Conservation (phyloP, 306 rosid species). For the Canavalia gladiata region DNA sequence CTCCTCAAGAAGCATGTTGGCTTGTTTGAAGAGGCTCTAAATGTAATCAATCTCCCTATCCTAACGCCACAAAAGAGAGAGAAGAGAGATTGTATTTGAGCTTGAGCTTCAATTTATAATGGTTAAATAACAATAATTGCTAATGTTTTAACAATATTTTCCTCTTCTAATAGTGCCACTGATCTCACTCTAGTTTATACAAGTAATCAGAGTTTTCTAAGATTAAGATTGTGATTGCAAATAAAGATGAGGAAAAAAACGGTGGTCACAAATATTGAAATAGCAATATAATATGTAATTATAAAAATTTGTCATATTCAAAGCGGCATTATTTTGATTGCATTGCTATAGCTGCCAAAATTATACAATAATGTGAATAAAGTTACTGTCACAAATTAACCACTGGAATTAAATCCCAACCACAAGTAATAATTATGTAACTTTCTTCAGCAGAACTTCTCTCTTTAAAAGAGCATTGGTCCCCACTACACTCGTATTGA, state of each 20-base stretch:
- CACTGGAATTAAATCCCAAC: neutral
- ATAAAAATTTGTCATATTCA: slow-evolving; percentile 19
- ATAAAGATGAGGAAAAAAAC: neutral
- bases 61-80: too few relatives aligned
- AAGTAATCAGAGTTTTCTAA: slow-evolving; percentile 8
- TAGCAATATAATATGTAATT: neutral
- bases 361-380: neutral
- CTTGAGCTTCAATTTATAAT: neutral
- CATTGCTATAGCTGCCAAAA: neutral
- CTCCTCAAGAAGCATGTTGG: neutral
- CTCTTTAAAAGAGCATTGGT: slow-evolving; percentile 17
- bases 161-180: neutral
- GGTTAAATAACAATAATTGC: too few relatives aligned
- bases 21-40: neutral
- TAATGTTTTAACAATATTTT: too few relatives aligned
- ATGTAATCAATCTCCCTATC: too few relatives aligned
- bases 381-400: slow-evolving; percentile 14
- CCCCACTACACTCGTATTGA: slow-evolving; percentile 5
- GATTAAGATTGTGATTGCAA: slow-evolving; percentile 25
- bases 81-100: neutral
- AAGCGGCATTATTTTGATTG: slow-evolving; percentile 23
- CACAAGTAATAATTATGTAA: neutral
- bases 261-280: neutral
- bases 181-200: slow-evolving; percentile 18
- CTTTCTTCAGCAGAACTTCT: slow-evolving; percentile 18